Evolutionary conservation across 2,329 filamentous ascomycete species (phyloP).

Genomic region (Aureobasidium uvarum): DNA sequence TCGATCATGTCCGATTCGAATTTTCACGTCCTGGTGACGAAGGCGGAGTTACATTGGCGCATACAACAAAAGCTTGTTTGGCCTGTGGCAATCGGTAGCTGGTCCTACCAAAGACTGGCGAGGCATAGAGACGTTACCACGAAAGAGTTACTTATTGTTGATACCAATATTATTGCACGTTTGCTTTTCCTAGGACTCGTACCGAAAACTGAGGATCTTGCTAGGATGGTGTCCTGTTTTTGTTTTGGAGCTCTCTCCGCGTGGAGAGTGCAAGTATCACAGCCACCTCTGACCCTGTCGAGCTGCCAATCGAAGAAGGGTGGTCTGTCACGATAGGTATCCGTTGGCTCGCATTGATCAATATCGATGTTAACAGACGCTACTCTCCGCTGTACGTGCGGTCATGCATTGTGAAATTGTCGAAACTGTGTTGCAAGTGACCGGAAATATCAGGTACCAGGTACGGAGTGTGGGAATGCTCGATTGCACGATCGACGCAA

Average conservation of each 20-base stretch:
- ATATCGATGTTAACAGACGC: background rate
- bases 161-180: conserved; percentile 19
- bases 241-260: conserved; percentile 3
- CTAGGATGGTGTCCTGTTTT: background rate
- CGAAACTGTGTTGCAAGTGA: background rate
- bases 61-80: conserved; percentile 19
- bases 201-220: background rate
- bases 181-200: background rate
- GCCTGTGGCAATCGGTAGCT: conserved; percentile 23
- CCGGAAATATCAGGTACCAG: background rate
- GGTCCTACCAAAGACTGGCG: conserved; percentile 18
- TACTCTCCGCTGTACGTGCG: background rate
- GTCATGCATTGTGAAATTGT: background rate
- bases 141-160: conserved; percentile 21
- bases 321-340: background rate
- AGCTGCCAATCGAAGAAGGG: background rate
- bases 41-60: conserved; percentile 9
- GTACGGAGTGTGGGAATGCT: background rate
- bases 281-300: background rate
- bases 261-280: background rate
- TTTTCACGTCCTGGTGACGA: conserved; percentile 25
- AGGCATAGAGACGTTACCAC: conserved; percentile 2
- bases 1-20: background rate
- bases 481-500: background rate
- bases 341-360: background rate